Percentiles rank a stretch among this genome's conserved stretches.
Conservation (phyloP, 2,329 filamentous ascomycete genomes). For the Rhynchosporium agropyri region DNA sequence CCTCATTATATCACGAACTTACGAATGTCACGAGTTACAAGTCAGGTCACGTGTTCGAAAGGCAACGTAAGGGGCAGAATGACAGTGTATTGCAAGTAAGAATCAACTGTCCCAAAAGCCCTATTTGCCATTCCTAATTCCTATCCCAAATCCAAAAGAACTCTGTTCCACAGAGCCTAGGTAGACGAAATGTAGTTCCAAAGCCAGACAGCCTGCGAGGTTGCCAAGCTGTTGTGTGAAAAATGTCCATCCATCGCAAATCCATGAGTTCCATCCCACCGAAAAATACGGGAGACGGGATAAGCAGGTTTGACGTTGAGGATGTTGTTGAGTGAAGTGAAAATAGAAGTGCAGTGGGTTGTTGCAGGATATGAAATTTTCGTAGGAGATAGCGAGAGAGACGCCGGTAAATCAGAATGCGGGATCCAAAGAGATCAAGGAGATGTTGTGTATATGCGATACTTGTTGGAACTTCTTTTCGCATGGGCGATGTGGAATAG, state of each 20-base stretch:
- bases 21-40: background rate
- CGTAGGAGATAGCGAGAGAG: background rate
- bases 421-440: background rate
- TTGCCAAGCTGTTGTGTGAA: background rate
- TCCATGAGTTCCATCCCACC: background rate
- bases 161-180: slow-evolving; percentile 14
- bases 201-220: background rate
- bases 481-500: slow-evolving; percentile 27
- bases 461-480: background rate
- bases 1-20: background rate
- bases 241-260: background rate
- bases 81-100: slow-evolving; percentile 5
- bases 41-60: background rate
- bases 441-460: background rate
- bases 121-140: background rate
- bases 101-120: slow-evolving; percentile 4
- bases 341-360: slow-evolving; percentile 5
- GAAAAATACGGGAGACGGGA: background rate
- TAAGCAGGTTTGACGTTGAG: background rate
- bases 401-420: background rate
- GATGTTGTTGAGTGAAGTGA: background rate
- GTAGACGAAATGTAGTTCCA: slow-evolving; percentile 18
- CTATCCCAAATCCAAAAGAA: slow-evolving; percentile 9
- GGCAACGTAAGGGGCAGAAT: background rate
- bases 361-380: background rate